phyloP scores from a whole-genome alignment of 768 basidiomycete species.

The Pulveroboletus sp. region DNA sequence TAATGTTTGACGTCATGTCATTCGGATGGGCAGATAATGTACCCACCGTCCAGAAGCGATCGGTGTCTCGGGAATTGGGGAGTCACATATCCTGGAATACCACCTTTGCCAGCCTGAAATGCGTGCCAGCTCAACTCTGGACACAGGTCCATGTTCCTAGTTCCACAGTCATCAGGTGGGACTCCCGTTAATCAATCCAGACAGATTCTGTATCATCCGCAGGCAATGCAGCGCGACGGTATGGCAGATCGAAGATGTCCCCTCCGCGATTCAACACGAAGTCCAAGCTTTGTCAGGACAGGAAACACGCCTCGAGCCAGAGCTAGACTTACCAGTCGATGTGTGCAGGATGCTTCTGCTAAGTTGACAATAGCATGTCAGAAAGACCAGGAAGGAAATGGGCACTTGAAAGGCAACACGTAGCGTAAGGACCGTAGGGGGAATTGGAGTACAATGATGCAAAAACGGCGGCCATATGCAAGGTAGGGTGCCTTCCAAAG shows the following conservation, averaged over 20 bases:
- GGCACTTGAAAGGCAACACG: conserved; percentile 35
- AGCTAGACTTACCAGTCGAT: conserved; percentile 15
- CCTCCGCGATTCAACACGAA: conserved; percentile 7
- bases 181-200: conserved; percentile 35
- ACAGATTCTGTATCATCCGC: conserved; percentile 16
- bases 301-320: background rate
- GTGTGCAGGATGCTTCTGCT: conserved; percentile 26
- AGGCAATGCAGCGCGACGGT: conserved; percentile 8
- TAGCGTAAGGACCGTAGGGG: conserved; percentile 46
- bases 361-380: conserved; percentile 36
- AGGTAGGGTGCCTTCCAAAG: conserved; percentile 50
- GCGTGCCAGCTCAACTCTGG: conserved; percentile 38
- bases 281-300: background rate
- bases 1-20: conserved; percentile 42
- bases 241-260: conserved; percentile 5
- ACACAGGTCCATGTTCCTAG: conserved; percentile 26
- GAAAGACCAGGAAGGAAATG: conserved; percentile 44
- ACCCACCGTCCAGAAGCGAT: conserved; percentile 52
- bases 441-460: conserved; percentile 40
- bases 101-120: conserved; percentile 63
- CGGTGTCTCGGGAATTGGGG: conserved; percentile 30
- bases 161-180: conserved; percentile 30
- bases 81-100: conserved; percentile 42
- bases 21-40: conserved; percentile 53
- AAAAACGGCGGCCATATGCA: conserved; percentile 38